Evolutionary conservation across 1,139 yeast species (phyloP).

Genomic region (Geotrichum restrictum): DNA sequence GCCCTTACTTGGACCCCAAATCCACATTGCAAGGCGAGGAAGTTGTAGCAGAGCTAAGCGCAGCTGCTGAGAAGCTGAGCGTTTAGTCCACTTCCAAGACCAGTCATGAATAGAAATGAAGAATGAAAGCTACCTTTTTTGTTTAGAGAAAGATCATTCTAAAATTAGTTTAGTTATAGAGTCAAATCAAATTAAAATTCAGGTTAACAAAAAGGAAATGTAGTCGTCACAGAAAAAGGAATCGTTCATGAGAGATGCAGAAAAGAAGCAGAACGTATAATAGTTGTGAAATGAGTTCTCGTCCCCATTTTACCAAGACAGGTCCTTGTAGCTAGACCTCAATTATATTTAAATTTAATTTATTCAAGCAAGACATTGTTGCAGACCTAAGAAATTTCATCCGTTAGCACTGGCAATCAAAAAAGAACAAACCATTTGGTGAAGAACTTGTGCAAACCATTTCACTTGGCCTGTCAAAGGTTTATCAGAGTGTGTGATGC

Average conservation of each 20-base stretch:
- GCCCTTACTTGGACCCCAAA: conserved; percentile 49
- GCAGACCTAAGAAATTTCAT: conserved; percentile 4
- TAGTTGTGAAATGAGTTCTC: not conserved
- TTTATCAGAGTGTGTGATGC: not conserved
- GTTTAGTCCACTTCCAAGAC: no score
- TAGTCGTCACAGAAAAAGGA: no score
- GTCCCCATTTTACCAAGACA: no score
- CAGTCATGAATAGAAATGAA: no score
- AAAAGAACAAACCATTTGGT: no score
- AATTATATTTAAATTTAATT: not conserved
- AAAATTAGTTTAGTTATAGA: not conserved
- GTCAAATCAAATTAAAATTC: not conserved
- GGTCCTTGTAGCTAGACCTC: no score
- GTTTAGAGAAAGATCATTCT: no score
- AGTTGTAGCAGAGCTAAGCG: not conserved
- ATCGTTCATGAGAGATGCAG: not conserved
- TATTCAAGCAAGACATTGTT: conserved; percentile 4
- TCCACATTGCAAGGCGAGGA: conserved; percentile 47
- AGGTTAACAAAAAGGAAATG: not conserved
- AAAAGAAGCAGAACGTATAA: not conserved
- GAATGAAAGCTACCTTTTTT: no score
- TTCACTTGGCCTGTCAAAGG: no score
- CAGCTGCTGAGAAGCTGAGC: not conserved
- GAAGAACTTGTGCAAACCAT: no score
- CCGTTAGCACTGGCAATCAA: not conserved